Evolutionary conservation across 2,329 filamentous ascomycete species (phyloP).

Genomic region (Chalaropsis ovoidea): DNA sequence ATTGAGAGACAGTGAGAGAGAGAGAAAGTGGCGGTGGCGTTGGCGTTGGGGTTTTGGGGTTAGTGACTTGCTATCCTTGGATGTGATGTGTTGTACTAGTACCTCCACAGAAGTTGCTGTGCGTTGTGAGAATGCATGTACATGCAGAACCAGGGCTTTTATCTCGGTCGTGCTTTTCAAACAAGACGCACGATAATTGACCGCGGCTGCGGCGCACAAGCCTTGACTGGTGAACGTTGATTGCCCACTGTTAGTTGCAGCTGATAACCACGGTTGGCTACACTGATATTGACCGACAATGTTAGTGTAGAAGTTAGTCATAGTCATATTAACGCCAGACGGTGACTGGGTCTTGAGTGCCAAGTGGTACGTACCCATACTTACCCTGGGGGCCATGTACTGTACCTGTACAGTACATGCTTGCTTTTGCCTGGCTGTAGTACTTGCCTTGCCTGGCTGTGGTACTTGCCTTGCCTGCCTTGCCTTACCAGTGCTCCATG

Average conservation of each 20-base stretch:
- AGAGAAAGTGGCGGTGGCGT: not conserved
- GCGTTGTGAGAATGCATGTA: conserved; percentile 1
- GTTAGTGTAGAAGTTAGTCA: not conserved
- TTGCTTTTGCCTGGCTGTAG: not conserved
- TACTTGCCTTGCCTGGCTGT: not conserved
- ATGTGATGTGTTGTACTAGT: not conserved
- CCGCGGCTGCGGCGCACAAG: not conserved
- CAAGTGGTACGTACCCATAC: not conserved
- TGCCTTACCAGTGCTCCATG: not conserved
- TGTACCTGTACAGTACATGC: too few relatives aligned
- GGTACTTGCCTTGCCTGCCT: conserved; percentile 4
- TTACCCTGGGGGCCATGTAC: not conserved
- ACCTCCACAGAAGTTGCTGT: not conserved
- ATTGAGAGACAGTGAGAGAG: too few relatives aligned
- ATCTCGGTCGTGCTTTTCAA: not conserved
- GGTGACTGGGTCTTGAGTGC: not conserved
- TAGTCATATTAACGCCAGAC: not conserved
- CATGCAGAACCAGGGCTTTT: not conserved
- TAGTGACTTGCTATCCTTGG: too few relatives aligned
- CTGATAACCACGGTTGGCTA: not conserved
- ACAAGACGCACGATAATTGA: not conserved
- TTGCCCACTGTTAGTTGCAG: not conserved
- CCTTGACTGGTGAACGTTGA: not conserved
- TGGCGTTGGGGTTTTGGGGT: not conserved
- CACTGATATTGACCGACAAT: not conserved